Base-by-base conservation (phyloP, 148 eudicot genomes). In the Camellia lanceoleosa region DNA sequence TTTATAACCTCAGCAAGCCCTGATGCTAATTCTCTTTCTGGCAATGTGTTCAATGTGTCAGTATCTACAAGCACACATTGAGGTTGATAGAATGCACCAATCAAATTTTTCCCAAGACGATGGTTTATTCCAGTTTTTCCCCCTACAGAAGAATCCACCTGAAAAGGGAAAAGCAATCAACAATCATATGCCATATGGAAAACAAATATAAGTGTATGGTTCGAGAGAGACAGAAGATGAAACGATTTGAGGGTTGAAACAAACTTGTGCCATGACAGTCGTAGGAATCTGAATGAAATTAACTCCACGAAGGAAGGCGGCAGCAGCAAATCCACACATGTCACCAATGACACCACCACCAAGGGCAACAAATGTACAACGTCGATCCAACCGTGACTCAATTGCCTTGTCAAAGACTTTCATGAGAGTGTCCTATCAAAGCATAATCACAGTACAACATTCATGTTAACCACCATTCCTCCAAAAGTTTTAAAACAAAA, bases 111-210 rank as follows among this genome's bases (percentile, higher is more conserved):
- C 20, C 99, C 99, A 67, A 93, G 87, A 7, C 80, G 90, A 77
- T 96, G 99, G 84, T 95, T 95, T 77, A 95, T 93, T 85, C 97
- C 99, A 16, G 97, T 95, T 88, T 95, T 95, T n/a, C 97, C 99
- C 47, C 97, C 99, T 69, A 93, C 98, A 0, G 97, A 95, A 80
- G 97, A 95, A 84, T 93, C 99, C 71, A 95, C 99, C 99, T 95
- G 88, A 70, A 71, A 60, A 14, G 30, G 38, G 68, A 75, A 81
- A 20, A 15, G 74, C 41, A 43, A 42, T 46, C 63, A 64, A 58
- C 14, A 41, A 69, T 13, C 5, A 30, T 68, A 64, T 13, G 5
- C 20, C 59, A 79, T 42, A 20, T 18, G 47, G 10, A 65, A 73
- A 62, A 56, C 54, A 65, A 16, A 38, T 42, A 68, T 3, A 58